A percentile compares a stretch with the other conserved stretches of the same genome.
Evolutionary conservation across 352 stramenopile genomes (phyloP).

Genomic region (Globisporangium spiculum): DNA sequence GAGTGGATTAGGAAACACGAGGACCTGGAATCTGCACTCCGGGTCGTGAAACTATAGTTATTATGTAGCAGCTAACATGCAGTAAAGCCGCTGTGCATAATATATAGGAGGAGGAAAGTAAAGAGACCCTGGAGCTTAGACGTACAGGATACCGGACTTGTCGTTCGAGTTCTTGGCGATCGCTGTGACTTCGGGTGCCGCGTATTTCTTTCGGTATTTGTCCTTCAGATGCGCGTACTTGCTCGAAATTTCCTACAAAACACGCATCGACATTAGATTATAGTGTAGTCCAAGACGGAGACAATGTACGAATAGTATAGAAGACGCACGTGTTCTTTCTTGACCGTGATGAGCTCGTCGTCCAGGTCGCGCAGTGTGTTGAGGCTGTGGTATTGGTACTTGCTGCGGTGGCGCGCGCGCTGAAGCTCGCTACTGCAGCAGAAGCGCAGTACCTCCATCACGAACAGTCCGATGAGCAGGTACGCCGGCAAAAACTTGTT

Average conservation of each 20-base stretch:
- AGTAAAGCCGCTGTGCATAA: too few relatives aligned
- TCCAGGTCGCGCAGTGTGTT: slow-evolving; percentile 60
- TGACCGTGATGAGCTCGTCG: slow-evolving; percentile 61
- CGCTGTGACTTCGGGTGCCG: slow-evolving; percentile 32
- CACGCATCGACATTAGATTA: too few relatives aligned
- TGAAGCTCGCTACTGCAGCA: slow-evolving; percentile 66
- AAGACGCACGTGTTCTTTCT: slow-evolving; percentile 60
- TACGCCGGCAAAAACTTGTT: slow-evolving; percentile 79
- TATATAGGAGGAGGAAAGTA: too few relatives aligned
- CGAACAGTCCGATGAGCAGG: slow-evolving; percentile 55
- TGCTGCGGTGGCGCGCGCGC: slow-evolving; percentile 42
- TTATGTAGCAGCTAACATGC: slow-evolving; percentile 21
- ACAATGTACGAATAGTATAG: not conserved
- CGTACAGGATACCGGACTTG: slow-evolving; percentile 29
- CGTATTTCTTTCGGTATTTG: slow-evolving; percentile 80
- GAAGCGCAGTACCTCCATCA: slow-evolving; percentile 77
- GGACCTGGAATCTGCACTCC: slow-evolving; percentile 35
- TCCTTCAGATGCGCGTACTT: slow-evolving; percentile 74
- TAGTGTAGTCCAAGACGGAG: not conserved
- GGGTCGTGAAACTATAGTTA: slow-evolving; percentile 24
- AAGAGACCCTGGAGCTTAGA: slow-evolving; percentile 20
- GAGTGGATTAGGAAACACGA: slow-evolving; percentile 35
- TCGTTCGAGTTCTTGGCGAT: slow-evolving; percentile 17
- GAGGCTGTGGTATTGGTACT: slow-evolving; percentile 65
- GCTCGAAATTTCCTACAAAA: slow-evolving; percentile 52